Evolutionary conservation across 441 rosid species (phyloP), one percentile per base, ranked within the genome.

Genomic region (Erodium moschatum): DNA sequence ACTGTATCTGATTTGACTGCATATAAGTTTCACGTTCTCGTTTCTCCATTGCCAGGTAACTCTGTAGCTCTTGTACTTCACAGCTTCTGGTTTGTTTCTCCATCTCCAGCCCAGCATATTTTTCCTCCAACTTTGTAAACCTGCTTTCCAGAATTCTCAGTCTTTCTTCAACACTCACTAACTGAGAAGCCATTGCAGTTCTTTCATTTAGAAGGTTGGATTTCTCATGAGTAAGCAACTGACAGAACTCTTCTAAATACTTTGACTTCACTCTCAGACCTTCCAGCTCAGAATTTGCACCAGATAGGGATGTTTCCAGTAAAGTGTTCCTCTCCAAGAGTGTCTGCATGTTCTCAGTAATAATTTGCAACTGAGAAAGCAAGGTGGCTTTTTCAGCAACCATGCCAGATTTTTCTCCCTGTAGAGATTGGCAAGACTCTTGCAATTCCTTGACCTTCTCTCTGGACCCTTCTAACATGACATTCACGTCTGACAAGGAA

Each of bases 331-430:
- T 85, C 74, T 83, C 91, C 73, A 88, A 80, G 68, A 85, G 78
- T 68, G 73, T 81, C 80, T 85, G 87, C 89, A 86, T 83, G 82
- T 81, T 85, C 72, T 73, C 86, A 15, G 87, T 80, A 82, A 89
- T 85, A 58, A 73, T 74, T 70, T 90, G 97, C 68, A 95, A 76
- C 84, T 95, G 99, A 18, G 96, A 90, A 54, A 90, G 88, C 67
- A 92, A 68, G 72, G 81, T 70, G 1, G 92, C 80, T 81, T 87
- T 79, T 76, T 83, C 91, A 0, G 76, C 62, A 61, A 70, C 76
- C 42, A 84, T 80, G 69, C 76, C 73, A 52, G 83, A 79, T 75
- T 83, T 89, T 27, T 89, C 95, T 79, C 79, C 85, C 78, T 67
- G 82, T 69, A 92, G 84, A 77, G 83, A 79, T 69, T 84, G 85